These are phyloP conservation scores for Forsythia viridissima DNA, from an alignment of 257 asterid genomes.

Conservation along the genomic window DNA sequence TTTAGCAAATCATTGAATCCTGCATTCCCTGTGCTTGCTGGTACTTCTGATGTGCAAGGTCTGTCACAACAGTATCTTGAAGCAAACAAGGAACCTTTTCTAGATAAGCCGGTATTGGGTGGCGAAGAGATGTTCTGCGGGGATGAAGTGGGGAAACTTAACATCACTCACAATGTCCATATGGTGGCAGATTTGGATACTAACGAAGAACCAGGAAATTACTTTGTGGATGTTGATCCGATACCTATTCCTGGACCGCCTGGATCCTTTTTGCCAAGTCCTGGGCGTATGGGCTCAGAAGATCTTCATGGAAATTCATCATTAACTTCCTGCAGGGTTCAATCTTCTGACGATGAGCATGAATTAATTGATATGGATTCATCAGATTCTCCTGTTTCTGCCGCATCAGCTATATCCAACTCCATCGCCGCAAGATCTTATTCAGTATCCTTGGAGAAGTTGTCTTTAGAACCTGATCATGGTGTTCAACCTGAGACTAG, in stretches of 20 bases:
- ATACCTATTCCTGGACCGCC: constrained; percentile 96
- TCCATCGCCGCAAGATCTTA: constrained; percentile 52
- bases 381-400: constrained; percentile 75
- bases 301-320: constrained; percentile 82
- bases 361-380: constrained; percentile 63
- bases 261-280: constrained; percentile 91
- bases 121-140: constrained; percentile 50
- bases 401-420: constrained; percentile 52
- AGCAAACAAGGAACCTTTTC: constrained; percentile 34
- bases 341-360: constrained; percentile 70
- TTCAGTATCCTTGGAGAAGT: constrained; percentile 39
- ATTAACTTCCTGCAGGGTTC: constrained; percentile 65
- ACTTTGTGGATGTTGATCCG: constrained; percentile 71
- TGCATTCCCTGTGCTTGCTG: constrained; percentile 35
- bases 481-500: constrained; percentile 32
- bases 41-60: constrained; percentile 34
- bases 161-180: constrained; percentile 26
- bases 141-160: constrained; percentile 34
- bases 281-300: constrained; percentile 75
- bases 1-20: constrained; percentile 47
- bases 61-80: constrained; percentile 35
- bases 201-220: constrained; percentile 52
- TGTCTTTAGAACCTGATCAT: constrained; percentile 34
- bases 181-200: constrained; percentile 41
- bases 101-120: constrained; percentile 45